Evolutionary conservation across 805 yeast genomes (phyloP), one percentile per base, ranked within the genome.

Genomic region (Yamadazyma insecticola): DNA sequence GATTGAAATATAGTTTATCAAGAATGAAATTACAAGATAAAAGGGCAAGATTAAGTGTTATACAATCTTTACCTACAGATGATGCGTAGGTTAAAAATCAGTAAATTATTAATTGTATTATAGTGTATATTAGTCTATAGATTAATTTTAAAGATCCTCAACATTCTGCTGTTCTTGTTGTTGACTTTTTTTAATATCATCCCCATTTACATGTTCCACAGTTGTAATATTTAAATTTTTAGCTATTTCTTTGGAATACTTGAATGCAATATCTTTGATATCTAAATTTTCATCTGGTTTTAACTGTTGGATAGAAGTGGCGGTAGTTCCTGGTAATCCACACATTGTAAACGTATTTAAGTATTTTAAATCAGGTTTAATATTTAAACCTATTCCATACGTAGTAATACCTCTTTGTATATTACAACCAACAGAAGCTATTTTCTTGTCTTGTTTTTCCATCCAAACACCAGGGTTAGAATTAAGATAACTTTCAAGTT

Each of bases 391-490:
- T 11, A 90, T 67, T 0, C 99, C 98, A 59, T 89, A 96, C 1
- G 92, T 78, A 0, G 97, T 86, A 19, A 92, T 71, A 9, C 83
- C 78, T 36, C 96, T 63, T 40, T 87, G 80, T 5, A 90, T 79
- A 47, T 87, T 88, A 30, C 90, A 77, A 0, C 98, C 98, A 4
- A 94, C 74, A 15, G 96, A 83, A 1, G 95, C 89, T 19, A 92
- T 81, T 53, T 92, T 89, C 18, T 58, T 48, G 32, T 67, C 57
- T 4, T 63, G 48, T 10, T 60, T 57, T 26, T 55, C 52, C 22
- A 81, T 64, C 97, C 97, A 90, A 3, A 90, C 95, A 0, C 97
- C 97, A 0, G 96, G 90, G 44, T 87, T 74, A 12, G 68, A 74
- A 1, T 85, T 82, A 12, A 70, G 63, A 37, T 57, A 63, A 9